phyloP scores from a whole-genome alignment of 306 rosid species.

The Trifolium subterraneum region DNA sequence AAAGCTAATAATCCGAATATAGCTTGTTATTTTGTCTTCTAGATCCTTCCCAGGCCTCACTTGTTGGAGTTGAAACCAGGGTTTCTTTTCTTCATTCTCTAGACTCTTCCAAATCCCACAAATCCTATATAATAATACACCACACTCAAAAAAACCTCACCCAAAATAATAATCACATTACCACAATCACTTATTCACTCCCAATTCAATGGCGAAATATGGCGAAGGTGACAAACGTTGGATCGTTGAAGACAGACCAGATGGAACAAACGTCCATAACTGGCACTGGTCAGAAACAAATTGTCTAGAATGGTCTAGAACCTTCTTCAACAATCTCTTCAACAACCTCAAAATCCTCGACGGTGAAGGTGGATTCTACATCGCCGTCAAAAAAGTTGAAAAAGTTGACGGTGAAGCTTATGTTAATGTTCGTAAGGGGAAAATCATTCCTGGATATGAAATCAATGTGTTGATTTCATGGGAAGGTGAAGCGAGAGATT shows the following conservation, averaged over 20 bases:
- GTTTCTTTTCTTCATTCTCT: not conserved
- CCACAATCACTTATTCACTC: not conserved
- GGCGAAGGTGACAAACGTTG: slow-evolving; percentile 99
- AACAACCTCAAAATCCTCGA: slow-evolving; percentile 54
- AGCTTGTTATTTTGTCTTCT: not conserved
- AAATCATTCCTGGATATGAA: slow-evolving; percentile 90
- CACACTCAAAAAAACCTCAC: not conserved
- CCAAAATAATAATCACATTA: not conserved
- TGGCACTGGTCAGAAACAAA: slow-evolving; percentile 99
- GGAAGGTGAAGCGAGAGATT: slow-evolving; percentile 80
- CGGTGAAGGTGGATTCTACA: slow-evolving; percentile 52
- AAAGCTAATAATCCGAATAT: too few relatives aligned
- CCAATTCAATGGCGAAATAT: slow-evolving; percentile 65
- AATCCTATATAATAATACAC: not conserved
- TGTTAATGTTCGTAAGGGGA: slow-evolving; percentile 89
- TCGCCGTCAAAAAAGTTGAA: slow-evolving; percentile 52
- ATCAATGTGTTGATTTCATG: slow-evolving; percentile 61
- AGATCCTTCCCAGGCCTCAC: not conserved
- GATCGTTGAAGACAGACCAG: slow-evolving; percentile 93
- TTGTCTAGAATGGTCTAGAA: slow-evolving; percentile 84
- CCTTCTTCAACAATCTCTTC: slow-evolving; percentile 62
- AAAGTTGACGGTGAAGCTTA: slow-evolving; percentile 88
- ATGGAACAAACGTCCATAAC: slow-evolving; percentile 93
- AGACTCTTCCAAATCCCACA: not conserved
- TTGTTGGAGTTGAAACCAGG: not conserved